Evolutionary conservation across 352 stramenopile genomes (phyloP).

Genomic region (Pythium apleroticum): DNA sequence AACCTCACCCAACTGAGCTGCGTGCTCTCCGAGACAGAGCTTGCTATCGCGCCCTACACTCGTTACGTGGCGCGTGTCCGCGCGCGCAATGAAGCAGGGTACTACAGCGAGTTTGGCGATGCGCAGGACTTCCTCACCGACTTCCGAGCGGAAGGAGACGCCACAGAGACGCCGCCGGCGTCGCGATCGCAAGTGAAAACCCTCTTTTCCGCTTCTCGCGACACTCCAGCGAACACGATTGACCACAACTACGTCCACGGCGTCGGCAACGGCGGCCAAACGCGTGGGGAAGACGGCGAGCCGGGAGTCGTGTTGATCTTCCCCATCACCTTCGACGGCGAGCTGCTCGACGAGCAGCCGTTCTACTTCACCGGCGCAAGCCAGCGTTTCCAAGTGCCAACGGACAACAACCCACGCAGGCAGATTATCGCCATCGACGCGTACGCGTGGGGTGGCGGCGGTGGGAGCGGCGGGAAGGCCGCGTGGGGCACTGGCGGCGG

Average conservation of each 20-base stretch:
- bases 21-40: slow-evolving; percentile 7
- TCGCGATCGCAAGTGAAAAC: background rate
- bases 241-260: slow-evolving; percentile 69
- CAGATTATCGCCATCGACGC: slow-evolving; percentile 63
- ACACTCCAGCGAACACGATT: slow-evolving; percentile 36
- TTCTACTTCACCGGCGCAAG: slow-evolving; percentile 43
- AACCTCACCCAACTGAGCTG: slow-evolving; percentile 13
- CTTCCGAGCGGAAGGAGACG: slow-evolving; percentile 9
- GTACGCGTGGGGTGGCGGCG: slow-evolving; percentile 80
- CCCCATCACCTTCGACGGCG: slow-evolving; percentile 44
- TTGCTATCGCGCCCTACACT: slow-evolving; percentile 33
- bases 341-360: slow-evolving; percentile 36
- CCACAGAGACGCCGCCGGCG: background rate
- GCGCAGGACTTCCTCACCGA: slow-evolving; percentile 44
- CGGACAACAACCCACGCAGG: slow-evolving; percentile 18
- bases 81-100: slow-evolving; percentile 31
- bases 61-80: slow-evolving; percentile 43
- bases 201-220: background rate
- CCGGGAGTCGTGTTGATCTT: slow-evolving; percentile 62
- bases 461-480: slow-evolving; percentile 47
- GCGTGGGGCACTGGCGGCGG: slow-evolving; percentile 57
- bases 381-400: slow-evolving; percentile 37
- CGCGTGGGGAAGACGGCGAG: slow-evolving; percentile 36
- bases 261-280: slow-evolving; percentile 43
- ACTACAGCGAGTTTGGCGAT: slow-evolving; percentile 28